Evolutionary conservation across 495 filamentous ascomycete species (phyloP).

Genomic region (Haplographium delicatum): DNA sequence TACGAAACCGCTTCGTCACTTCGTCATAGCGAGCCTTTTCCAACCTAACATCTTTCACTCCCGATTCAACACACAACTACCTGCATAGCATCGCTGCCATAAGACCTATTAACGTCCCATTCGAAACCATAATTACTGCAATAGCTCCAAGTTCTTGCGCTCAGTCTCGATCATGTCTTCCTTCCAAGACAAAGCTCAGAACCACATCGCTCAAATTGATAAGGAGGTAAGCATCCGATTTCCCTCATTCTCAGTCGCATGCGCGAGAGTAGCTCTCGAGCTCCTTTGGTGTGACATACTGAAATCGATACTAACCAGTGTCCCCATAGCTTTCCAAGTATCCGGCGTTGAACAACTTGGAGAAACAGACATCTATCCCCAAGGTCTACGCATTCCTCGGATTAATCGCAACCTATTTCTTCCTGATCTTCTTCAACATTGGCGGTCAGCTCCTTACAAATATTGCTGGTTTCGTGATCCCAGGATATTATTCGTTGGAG

Average conservation of each 20-base stretch:
- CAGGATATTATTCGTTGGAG: conserved; percentile 90
- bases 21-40: too few species aligned
- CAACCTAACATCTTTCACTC: too few species aligned
- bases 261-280: conserved; percentile 1
- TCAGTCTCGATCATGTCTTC: conserved; percentile 52
- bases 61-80: too few species aligned
- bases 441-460: conserved; percentile 96
- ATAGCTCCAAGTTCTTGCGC: too few species aligned
- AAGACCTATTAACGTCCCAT: neutral
- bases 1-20: too few species aligned
- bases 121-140: neutral
- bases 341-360: conserved; percentile 88
- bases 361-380: conserved; percentile 89
- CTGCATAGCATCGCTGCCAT: too few species aligned
- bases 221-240: conserved; percentile 73
- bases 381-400: conserved; percentile 96
- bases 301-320: neutral
- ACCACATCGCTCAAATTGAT: conserved; percentile 85
- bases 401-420: conserved; percentile 83
- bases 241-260: neutral
- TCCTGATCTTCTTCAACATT: conserved; percentile 98
- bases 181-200: conserved; percentile 87
- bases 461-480: conserved; percentile 87
- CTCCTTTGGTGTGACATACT: conserved; percentile 11
- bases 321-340: conserved; percentile 83